Evolutionary conservation across 2,329 filamentous ascomycete genomes (phyloP).

Genomic region (Microsporum canis): DNA sequence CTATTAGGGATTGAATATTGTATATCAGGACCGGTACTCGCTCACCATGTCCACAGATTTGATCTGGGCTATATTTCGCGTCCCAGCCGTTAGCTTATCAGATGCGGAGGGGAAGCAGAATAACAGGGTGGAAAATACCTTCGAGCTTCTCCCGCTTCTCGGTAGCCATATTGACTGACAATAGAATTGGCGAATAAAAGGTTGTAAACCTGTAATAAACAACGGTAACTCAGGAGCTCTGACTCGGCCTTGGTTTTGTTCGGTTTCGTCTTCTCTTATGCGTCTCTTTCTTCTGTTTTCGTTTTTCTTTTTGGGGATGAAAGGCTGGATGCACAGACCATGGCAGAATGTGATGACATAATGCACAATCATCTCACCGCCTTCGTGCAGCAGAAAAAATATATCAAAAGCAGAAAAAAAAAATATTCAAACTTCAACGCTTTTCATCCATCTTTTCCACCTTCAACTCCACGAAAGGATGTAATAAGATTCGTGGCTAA

Average conservation of each 20-base stretch:
- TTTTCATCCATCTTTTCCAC: neutral
- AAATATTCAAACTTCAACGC: neutral
- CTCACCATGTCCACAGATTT: slow-evolving; percentile 98
- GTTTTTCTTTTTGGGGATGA: slow-evolving; percentile 1
- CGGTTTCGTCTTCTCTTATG: neutral
- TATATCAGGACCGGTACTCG: slow-evolving; percentile 3
- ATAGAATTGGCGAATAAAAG: neutral
- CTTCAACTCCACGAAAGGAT: neutral
- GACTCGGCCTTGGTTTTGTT: neutral
- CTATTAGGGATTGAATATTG: slow-evolving; percentile 6
- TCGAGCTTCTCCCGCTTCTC: slow-evolving; percentile 64
- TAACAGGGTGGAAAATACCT: slow-evolving; percentile 36
- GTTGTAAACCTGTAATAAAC: neutral
- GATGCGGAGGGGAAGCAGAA: neutral
- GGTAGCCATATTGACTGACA: slow-evolving; percentile 30
- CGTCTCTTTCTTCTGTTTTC: neutral
- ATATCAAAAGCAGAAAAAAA: neutral
- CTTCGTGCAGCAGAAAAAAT: slow-evolving; percentile 1
- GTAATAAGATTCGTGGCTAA: neutral
- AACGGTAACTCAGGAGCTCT: neutral
- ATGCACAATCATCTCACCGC: slow-evolving; percentile 19
- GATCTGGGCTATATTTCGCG: slow-evolving; percentile 59
- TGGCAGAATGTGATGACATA: slow-evolving; percentile 1
- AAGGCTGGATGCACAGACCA: neutral
- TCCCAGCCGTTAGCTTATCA: neutral